Conservation (phyloP, 331 rosid species). For the Malus hybrid region DNA sequence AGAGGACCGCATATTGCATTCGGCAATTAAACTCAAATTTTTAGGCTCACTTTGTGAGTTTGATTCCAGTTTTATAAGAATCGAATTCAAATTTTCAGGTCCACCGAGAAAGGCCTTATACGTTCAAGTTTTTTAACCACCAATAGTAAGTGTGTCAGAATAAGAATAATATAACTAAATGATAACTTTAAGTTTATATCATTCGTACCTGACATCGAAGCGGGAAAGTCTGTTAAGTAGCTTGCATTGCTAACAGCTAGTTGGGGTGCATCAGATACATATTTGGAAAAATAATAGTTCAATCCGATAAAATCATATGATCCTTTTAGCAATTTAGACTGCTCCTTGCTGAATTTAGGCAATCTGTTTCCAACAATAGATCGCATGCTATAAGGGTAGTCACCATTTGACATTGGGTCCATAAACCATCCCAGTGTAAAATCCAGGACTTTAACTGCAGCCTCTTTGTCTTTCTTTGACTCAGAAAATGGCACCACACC, state of each 20-base stretch:
- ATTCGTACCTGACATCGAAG: conserved; percentile 7
- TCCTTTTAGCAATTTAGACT: conserved; percentile 14
- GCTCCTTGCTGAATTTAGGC: conserved; percentile 18
- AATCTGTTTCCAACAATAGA: conserved; percentile 18
- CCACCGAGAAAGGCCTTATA: too few species aligned
- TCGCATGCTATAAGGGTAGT: conserved; percentile 27
- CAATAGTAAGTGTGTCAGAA: too few species aligned
- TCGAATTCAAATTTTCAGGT: too few species aligned
- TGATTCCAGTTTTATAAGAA: too few species aligned
- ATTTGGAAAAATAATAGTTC: conserved; percentile 24
- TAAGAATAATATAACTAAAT: background rate
- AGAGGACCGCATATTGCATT: too few species aligned
- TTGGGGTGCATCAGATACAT: conserved; percentile 7
- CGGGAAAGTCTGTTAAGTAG: conserved; percentile 18
- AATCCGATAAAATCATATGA: conserved; percentile 32
- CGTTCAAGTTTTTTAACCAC: too few species aligned
- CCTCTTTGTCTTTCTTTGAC: conserved; percentile 3
- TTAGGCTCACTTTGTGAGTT: too few species aligned
- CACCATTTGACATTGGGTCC: conserved; percentile 28
- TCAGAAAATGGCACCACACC: conserved; percentile 31
- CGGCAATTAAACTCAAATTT: too few species aligned
- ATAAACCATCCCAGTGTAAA: conserved; percentile 60
- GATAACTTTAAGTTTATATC: background rate
- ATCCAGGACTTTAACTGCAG: conserved; percentile 37
- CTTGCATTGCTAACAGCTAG: conserved; percentile 4